phyloP scores from a whole-genome alignment of 176 grass and related monocot species.

The Coix lacrymajobi region DNA sequence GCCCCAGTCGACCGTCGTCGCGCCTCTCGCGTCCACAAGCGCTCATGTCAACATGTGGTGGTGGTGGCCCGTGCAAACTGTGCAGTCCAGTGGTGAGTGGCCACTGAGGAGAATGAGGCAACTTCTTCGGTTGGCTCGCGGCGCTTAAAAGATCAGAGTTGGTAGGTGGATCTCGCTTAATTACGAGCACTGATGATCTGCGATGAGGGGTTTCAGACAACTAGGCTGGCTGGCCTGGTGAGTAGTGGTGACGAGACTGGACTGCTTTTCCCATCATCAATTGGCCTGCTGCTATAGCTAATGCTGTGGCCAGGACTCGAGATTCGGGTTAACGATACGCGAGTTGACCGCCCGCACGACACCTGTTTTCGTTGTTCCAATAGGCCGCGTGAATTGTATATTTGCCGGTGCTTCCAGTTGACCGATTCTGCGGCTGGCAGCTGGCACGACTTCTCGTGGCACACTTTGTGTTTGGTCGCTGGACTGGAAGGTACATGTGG shows the following conservation, averaged over 20 bases:
- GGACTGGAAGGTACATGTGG: background rate
- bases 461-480: too few species aligned
- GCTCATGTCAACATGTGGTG: background rate
- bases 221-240: too few species aligned
- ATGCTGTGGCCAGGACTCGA: background rate
- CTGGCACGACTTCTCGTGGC: background rate
- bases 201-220: background rate
- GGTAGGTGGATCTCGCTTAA: background rate
- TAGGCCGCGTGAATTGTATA: background rate
- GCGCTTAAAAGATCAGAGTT: background rate
- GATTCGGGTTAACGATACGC: background rate
- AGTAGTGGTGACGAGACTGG: background rate
- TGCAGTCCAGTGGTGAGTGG: too few species aligned
- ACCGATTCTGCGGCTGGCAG: background rate
- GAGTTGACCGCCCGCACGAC: background rate
- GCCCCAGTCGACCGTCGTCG: too few species aligned
- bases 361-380: background rate
- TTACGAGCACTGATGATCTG: background rate
- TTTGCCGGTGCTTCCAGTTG: background rate
- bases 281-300: background rate
- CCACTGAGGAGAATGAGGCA: background rate
- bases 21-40: background rate
- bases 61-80: too few species aligned
- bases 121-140: background rate
- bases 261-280: background rate